phyloP scores from a whole-genome alignment of 768 basidiomycete genomes.

The Imleria badia region DNA sequence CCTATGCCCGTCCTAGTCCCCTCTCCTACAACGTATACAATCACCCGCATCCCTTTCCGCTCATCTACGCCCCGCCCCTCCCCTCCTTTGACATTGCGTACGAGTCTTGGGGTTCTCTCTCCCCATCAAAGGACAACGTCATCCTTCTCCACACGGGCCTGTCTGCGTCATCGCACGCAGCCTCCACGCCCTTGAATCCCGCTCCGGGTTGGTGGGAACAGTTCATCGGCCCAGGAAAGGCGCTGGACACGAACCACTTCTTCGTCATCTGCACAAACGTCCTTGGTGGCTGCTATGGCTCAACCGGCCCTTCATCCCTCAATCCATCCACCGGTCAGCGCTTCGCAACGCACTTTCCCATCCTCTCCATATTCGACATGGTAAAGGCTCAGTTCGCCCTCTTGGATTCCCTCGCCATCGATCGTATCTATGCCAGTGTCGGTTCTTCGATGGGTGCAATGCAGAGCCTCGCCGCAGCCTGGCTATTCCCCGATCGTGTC shows the following conservation, averaged over 20 bases:
- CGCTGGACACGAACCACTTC: slow-evolving; percentile 89
- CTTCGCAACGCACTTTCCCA: slow-evolving; percentile 90
- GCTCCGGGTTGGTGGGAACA: slow-evolving; percentile 98
- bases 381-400: slow-evolving; percentile 88
- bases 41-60: slow-evolving; percentile 58
- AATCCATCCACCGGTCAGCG: slow-evolving; percentile 65
- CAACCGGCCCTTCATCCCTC: slow-evolving; percentile 88
- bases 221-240: slow-evolving; percentile 94
- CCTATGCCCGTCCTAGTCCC: slow-evolving; percentile 79
- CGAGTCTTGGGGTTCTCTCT: slow-evolving; percentile 96
- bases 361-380: slow-evolving; percentile 96
- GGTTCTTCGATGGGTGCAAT: slow-evolving; percentile 98
- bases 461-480: slow-evolving; percentile 95
- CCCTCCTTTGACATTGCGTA: slow-evolving; percentile 87
- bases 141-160: slow-evolving; percentile 96
- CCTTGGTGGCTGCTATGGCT: slow-evolving; percentile 96
- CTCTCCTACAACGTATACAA: slow-evolving; percentile 69
- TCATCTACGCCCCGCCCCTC: slow-evolving; percentile 61
- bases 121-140: slow-evolving; percentile 74
- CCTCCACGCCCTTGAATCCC: slow-evolving; percentile 73
- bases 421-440: slow-evolving; percentile 88
- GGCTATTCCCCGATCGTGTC: slow-evolving; percentile 86
- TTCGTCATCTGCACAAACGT: slow-evolving; percentile 97
- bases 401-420: slow-evolving; percentile 79
- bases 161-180: slow-evolving; percentile 93